Evolutionary conservation across 495 filamentous ascomycete genomes (phyloP), one percentile per base, ranked within the genome.

Genomic region (Tetracladium setigerum): DNA sequence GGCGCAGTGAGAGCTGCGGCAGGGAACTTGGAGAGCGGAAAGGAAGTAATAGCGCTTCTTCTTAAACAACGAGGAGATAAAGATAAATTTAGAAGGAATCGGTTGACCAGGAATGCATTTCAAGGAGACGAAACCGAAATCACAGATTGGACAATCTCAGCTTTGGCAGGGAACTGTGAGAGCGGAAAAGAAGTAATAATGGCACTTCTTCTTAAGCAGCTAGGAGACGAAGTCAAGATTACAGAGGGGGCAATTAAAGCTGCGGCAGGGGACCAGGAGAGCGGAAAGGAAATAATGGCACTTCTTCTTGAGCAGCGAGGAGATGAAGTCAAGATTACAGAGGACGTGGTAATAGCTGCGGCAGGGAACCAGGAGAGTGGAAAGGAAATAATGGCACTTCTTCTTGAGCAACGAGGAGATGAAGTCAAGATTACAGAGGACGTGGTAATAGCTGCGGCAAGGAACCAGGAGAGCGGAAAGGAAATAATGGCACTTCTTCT

Each of bases 121-220:
- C 33, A 41, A 24, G 38, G 52, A 15, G 32, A 55, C 34, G 12
- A 55, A 15, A 30, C 47, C 33, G 7, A 19, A 12, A 45, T 55
- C 16, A 55, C 52, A 16, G 34, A 55, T 30, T 33, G 46, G 19
- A 30, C 54, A n/a, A 14, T 54, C 12, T 32, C 22, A 30, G 53
- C 53, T 37, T 49, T 42, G n/a, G 49, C 44, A 18, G 46, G 46
- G 33, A 49, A 52, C 30, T 2, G 1, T 2, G 4, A 30, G 2
- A 49, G 32, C 27, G 41, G 24, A 12, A 46, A 39, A 27, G 38
- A 49, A 17, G 44, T 49, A 4, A 54, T 55, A 16, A 52, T 55
- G 48, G 24, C 30, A 43, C 48, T 52, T 8, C 40, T 55, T 5
- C 48, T 55, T 27, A 32, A 55, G 9, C 5, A 22, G 42, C 37